Conservation (phyloP, 768 basidiomycete species). For the Boletus reticulatus region DNA sequence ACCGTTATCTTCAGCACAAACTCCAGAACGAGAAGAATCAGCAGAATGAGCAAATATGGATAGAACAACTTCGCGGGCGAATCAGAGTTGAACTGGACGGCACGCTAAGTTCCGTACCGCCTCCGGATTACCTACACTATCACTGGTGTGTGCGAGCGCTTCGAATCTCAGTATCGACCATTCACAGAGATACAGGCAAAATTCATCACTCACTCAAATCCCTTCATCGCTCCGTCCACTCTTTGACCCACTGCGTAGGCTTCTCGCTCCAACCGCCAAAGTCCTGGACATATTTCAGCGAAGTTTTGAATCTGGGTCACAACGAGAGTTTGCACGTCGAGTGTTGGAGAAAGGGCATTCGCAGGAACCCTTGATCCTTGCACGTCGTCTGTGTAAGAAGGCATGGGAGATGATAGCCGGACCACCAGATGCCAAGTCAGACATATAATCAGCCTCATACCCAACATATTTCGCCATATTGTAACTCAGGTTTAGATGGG, state of each 20-base stretch:
- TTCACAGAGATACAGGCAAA: constrained; percentile 33
- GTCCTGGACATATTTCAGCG: constrained; percentile 51
- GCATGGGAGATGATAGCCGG: constrained; percentile 39
- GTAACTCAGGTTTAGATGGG: constrained; percentile 11
- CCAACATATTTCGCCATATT: constrained; percentile 8
- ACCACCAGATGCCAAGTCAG: constrained; percentile 27
- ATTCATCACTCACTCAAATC: constrained; percentile 55
- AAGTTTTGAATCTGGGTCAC: constrained; percentile 56
- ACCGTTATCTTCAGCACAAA: constrained; percentile 30
- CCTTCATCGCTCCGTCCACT: constrained; percentile 57
- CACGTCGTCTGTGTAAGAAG: constrained; percentile 36
- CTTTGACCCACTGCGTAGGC: constrained; percentile 47
- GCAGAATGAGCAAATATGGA: constrained; percentile 49
- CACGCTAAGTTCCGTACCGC: constrained; percentile 26
- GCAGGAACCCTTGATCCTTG: constrained; percentile 52
- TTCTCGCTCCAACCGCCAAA: constrained; percentile 56
- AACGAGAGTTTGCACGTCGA: constrained; percentile 53
- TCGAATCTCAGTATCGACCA: neutral
- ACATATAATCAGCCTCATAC: constrained; percentile 25
- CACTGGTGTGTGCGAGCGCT: constrained; percentile 39
- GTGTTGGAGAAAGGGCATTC: constrained; percentile 65
- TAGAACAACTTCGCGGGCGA: constrained; percentile 20
- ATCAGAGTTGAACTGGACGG: constrained; percentile 27
- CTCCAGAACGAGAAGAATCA: constrained; percentile 46
- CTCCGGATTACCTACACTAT: constrained; percentile 23